These are phyloP conservation scores for Trichosporon sp. DNA, from an alignment of 1,284 basidiomycete genomes.

Conservation along the genomic window DNA sequence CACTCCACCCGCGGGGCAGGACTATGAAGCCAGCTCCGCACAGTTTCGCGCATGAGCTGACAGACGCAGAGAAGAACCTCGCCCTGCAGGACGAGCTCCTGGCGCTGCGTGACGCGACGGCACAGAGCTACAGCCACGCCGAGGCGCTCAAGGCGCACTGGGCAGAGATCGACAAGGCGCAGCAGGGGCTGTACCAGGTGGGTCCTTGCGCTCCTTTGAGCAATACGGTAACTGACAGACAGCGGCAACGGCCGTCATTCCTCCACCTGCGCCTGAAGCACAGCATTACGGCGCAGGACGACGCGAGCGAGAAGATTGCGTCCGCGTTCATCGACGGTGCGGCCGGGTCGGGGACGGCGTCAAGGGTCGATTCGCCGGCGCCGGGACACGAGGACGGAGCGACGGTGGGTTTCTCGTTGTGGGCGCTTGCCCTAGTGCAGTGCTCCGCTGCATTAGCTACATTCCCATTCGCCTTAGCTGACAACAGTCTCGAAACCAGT, in stretches of 20 bases:
- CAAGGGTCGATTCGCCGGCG: slow-evolving; percentile 47
- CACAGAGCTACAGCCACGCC: slow-evolving; percentile 77
- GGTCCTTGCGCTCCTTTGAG: slow-evolving; percentile 19
- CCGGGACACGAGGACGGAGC: slow-evolving; percentile 23
- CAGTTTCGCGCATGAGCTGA: slow-evolving; percentile 1
- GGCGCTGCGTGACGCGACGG: slow-evolving; percentile 67
- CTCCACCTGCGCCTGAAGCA: slow-evolving; percentile 78
- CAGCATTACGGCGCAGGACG: slow-evolving; percentile 81
- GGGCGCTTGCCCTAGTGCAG: background rate
- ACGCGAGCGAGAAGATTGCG: slow-evolving; percentile 74
- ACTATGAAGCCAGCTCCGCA: background rate
- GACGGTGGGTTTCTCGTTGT: slow-evolving; percentile 14
- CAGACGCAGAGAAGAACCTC: slow-evolving; percentile 62
- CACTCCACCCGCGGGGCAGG: background rate
- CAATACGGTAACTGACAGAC: background rate
- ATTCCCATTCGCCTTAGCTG: background rate
- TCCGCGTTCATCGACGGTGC: slow-evolving; percentile 67
- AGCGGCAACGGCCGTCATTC: slow-evolving; percentile 81
- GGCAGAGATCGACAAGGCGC: slow-evolving; percentile 78
- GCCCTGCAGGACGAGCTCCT: slow-evolving; percentile 68
- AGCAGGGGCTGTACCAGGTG: slow-evolving; percentile 80
- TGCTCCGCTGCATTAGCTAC: background rate
- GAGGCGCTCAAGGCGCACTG: slow-evolving; percentile 71
- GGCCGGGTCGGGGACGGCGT: slow-evolving; percentile 30
- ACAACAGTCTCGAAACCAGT: slow-evolving; percentile 29